Evolutionary conservation across 495 filamentous ascomycete species (phyloP), one percentile per base, ranked within the genome.

Genomic region (Oleoguttula mirabilis): DNA sequence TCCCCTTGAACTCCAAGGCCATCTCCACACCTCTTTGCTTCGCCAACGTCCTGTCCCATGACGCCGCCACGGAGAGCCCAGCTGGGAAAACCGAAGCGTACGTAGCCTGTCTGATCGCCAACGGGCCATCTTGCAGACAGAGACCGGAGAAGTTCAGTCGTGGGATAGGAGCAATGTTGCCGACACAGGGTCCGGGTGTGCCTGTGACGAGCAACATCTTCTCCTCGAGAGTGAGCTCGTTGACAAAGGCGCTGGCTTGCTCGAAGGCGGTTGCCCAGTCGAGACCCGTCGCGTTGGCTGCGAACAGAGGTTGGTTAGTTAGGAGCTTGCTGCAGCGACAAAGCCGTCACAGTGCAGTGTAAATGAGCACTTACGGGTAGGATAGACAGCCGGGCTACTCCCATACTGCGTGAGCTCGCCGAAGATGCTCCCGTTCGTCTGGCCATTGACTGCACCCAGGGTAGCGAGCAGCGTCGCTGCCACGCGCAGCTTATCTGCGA

Each of bases 51-150:
- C 48, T 41, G 41, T 60, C 58, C 55, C 55, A 62, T 25, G 53
- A 50, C 3, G 50, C 50, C 7, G 45, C 54, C 8, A 41, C 39
- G 8, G 50, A 40, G 16, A 56, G 17, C 3, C 54, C 54, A 3
- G 50, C 54, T 5, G 50, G 46, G 33, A 53, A 56, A 0, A 50
- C 54, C 21, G 40, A 46, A 2, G 42, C 54, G 32, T 47, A 56
- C 22, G 37, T 39, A 3, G 50, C 61, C 60, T 41, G 20, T 11
- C 56, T 44, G 24, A 70, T 59, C 4, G 67, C 67, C 12, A 69
- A 51, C 12, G 70, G 69, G 2, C 68, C 68, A 52, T 73, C 69
- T 50, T 66, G 57, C 1, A 70, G 46, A 48, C 69, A 73, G 14
- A 73, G 48, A 16, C 61, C 64, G n/a, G 58, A 37, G 40, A 73